Evolutionary conservation across 2,329 filamentous ascomycete genomes (phyloP).

Genomic region (Trichoderma hamatum): DNA sequence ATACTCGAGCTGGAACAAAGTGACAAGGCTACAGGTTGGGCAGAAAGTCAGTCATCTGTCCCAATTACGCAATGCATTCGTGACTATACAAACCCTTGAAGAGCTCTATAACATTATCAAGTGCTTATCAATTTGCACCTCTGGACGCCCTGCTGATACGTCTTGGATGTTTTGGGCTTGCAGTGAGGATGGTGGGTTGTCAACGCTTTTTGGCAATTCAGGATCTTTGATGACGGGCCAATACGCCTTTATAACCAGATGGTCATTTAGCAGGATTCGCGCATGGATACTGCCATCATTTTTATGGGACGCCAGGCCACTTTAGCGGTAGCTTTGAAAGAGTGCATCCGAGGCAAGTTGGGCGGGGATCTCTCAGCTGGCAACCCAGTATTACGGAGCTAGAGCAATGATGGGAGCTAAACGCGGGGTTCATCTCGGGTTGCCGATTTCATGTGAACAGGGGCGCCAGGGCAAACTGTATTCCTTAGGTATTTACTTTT

Average conservation of each 20-base stretch:
- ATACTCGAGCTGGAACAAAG: background rate
- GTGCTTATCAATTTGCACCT: too few relatives aligned
- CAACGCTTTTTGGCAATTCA: background rate
- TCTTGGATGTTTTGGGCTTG: background rate
- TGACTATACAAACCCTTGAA: background rate
- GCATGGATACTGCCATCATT: background rate
- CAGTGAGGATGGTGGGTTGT: background rate
- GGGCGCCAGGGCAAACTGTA: background rate
- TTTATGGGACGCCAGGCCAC: background rate
- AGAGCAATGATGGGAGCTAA: background rate
- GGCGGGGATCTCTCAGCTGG: background rate
- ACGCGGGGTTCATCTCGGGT: background rate
- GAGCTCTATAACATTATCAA: background rate
- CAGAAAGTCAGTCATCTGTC: background rate
- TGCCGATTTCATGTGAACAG: background rate
- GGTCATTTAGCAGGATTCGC: background rate
- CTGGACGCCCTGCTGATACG: background rate
- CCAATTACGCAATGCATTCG: background rate
- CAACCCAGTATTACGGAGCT: background rate
- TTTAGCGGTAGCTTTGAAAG: background rate
- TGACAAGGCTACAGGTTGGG: background rate
- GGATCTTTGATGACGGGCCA: background rate
- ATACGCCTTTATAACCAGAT: background rate
- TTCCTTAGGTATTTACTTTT: background rate
- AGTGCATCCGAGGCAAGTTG: background rate